Conservation (phyloP, 2,329 filamentous ascomycete genomes). For the Trematosphaeria pertusa region DNA sequence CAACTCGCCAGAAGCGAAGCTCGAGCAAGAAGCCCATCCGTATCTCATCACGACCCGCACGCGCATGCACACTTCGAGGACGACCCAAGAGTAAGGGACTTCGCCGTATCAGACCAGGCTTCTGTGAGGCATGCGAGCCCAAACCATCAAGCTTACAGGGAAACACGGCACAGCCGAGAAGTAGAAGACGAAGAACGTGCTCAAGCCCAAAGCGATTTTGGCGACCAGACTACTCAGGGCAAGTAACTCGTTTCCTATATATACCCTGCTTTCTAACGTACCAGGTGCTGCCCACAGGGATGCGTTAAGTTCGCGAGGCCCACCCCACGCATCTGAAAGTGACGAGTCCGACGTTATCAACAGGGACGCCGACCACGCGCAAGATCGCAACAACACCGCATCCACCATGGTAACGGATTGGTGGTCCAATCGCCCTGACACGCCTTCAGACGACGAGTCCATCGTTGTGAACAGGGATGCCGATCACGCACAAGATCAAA, state of each 20-base stretch:
- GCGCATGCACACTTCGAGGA: neutral
- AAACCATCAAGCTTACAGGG: too few species aligned
- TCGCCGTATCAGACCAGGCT: too few species aligned
- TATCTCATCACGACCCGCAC: neutral
- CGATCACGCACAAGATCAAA: neutral
- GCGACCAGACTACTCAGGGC: neutral
- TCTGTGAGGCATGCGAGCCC: too few species aligned
- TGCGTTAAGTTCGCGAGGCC: too few species aligned
- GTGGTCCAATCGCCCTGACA: neutral
- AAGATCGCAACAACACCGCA: neutral
- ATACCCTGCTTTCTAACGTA: neutral
- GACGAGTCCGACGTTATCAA: neutral
- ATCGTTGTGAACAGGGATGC: neutral
- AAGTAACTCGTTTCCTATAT: neutral
- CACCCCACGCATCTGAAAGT: too few species aligned
- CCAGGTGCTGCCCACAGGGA: neutral
- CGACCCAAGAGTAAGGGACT: neutral
- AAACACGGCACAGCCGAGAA: neutral
- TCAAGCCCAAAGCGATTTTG: neutral
- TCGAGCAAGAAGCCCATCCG: neutral
- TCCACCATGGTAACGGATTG: neutral
- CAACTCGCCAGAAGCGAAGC: neutral
- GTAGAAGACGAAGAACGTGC: neutral
- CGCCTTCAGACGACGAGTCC: neutral
- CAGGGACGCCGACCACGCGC: neutral